Percentiles rank a stretch among this genome's conserved stretches.
Conservation (phyloP, 345 rosid species). For the Eucalyptus cloeziana region DNA sequence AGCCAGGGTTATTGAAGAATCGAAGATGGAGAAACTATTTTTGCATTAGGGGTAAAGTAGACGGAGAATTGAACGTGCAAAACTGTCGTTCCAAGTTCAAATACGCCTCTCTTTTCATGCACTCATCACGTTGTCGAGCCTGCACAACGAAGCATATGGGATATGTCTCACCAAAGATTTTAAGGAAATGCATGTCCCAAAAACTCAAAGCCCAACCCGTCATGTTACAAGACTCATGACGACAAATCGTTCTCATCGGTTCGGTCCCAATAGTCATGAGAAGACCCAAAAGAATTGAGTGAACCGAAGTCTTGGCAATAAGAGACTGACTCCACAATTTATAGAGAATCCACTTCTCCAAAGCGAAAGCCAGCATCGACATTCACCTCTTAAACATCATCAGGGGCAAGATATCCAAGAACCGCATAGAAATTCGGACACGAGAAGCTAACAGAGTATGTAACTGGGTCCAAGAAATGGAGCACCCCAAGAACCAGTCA, state of each 20-base stretch:
- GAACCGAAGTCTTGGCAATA: background rate
- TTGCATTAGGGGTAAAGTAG: background rate
- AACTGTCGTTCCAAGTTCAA: background rate
- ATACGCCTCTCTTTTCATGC: background rate
- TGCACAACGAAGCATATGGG: background rate
- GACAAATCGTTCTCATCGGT: background rate
- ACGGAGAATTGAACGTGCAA: background rate
- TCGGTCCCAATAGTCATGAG: background rate
- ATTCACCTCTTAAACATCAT: constrained; percentile 43
- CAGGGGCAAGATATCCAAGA: constrained; percentile 37
- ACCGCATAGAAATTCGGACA: constrained; percentile 12
- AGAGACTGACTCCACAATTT: background rate
- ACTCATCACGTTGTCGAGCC: background rate
- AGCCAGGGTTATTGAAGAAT: background rate
- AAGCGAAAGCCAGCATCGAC: background rate
- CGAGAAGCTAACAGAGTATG: background rate
- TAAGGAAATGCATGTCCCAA: background rate
- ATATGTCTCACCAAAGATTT: background rate
- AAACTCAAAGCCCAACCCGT: background rate
- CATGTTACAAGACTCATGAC: background rate
- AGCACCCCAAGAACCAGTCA: background rate
- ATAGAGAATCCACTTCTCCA: background rate
- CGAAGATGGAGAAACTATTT: background rate
- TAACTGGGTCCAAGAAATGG: background rate
- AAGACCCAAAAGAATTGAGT: background rate